Percentiles rank a stretch among this genome's conserved stretches.
These are phyloP conservation scores for Moniliophthora roreri DNA, from an alignment of 1,284 basidiomycete genomes.

Conservation along the genomic window DNA sequence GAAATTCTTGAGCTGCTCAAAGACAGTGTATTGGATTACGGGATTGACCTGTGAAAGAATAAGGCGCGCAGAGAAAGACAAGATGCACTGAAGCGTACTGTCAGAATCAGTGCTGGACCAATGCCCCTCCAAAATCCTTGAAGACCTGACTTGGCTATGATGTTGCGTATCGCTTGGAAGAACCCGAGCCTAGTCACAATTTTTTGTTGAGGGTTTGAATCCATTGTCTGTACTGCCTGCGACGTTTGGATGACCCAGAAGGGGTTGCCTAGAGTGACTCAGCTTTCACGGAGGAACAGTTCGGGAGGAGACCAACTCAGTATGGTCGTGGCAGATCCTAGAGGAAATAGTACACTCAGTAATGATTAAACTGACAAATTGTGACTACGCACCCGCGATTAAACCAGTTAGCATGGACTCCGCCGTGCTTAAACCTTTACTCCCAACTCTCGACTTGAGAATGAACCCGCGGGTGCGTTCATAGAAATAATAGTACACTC, in stretches of 20 bases:
- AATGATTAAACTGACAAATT: constrained; percentile 1
- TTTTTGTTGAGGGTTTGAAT: constrained; percentile 26
- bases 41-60: constrained; percentile 79
- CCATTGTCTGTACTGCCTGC: constrained; percentile 73
- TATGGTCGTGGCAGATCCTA: constrained; percentile 90
- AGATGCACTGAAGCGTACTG: neutral
- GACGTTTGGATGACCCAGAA: constrained; percentile 97
- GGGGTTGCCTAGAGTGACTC: constrained; percentile 59
- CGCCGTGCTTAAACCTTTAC: constrained; percentile 73
- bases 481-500: constrained; percentile 86
- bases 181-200: constrained; percentile 60
- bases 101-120: constrained; percentile 86
- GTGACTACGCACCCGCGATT: constrained; percentile 65
- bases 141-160: constrained; percentile 78
- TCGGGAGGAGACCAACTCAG: constrained; percentile 44
- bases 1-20: constrained; percentile 81
- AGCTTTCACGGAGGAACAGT: neutral
- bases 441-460: constrained; percentile 55
- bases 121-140: constrained; percentile 93
- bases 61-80: neutral
- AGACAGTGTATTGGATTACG: constrained; percentile 88
- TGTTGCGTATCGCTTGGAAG: constrained; percentile 68
- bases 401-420: constrained; percentile 92
- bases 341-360: constrained; percentile 6
- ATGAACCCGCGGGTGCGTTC: constrained; percentile 64